phyloP scores from a whole-genome alignment of 2,329 filamentous ascomycete species.

The Neurospora crassa region DNA sequence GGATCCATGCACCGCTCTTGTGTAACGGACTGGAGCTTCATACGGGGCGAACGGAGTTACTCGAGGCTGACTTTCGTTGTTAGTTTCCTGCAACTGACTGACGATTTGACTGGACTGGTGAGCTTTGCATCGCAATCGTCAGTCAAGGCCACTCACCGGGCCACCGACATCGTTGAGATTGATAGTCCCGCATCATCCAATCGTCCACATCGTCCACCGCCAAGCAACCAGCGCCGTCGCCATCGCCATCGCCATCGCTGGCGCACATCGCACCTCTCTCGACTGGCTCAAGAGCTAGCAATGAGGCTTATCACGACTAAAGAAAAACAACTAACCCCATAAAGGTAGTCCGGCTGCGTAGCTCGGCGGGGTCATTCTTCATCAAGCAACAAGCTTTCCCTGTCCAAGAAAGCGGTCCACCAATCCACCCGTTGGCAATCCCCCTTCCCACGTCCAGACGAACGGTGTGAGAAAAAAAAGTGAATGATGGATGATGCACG shows the following conservation, averaged over 20 bases:
- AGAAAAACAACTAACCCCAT: not conserved
- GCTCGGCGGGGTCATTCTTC: not conserved
- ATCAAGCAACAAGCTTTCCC: not conserved
- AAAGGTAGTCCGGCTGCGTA: not conserved
- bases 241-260: not conserved
- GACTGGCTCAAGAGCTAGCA: not conserved
- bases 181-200: not conserved
- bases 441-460: not conserved
- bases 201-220: not conserved
- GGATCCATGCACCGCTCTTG: not conserved
- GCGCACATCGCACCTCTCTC: not conserved
- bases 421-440: not conserved
- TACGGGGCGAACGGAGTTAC: not conserved
- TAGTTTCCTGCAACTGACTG: not conserved
- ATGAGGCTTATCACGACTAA: not conserved
- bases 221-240: not conserved
- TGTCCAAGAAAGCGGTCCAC: not conserved
- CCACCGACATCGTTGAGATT: not conserved
- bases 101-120: not conserved
- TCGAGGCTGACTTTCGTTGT: not conserved
- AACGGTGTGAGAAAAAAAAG: not conserved
- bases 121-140: not conserved
- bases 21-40: not conserved
- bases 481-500: not conserved
- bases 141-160: not conserved